Percentiles rank a stretch among this genome's conserved stretches.
phyloP scores from a whole-genome alignment of 345 rosid species.

The Gossypium longicalyx region DNA sequence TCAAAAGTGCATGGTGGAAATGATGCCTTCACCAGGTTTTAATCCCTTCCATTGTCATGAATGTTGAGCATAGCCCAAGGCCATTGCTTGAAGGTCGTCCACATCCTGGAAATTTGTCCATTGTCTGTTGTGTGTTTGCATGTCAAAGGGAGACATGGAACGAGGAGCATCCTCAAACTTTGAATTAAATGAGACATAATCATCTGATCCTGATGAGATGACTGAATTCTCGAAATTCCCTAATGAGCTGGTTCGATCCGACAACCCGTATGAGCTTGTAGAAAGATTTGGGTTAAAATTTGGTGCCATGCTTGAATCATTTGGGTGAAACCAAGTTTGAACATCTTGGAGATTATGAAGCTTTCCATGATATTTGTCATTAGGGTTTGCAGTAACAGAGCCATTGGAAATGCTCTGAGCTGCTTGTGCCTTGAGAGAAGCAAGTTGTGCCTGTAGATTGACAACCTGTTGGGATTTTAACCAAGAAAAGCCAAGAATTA shows the following conservation, averaged over 20 bases:
- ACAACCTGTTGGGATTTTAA: slow-evolving; percentile 53
- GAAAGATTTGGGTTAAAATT: slow-evolving; percentile 14
- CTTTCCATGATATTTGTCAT: slow-evolving; percentile 38
- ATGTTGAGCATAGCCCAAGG: slow-evolving; percentile 51
- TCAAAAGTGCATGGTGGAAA: slow-evolving; percentile 29
- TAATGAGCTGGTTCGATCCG: slow-evolving; percentile 30
- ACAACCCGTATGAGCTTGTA: slow-evolving; percentile 25
- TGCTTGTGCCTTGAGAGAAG: slow-evolving; percentile 78
- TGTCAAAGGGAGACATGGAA: slow-evolving; percentile 38
- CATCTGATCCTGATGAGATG: slow-evolving; percentile 32
- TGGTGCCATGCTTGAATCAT: slow-evolving; percentile 24
- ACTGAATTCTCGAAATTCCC: slow-evolving; percentile 40
- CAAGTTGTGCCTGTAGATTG: slow-evolving; percentile 78
- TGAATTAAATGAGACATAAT: slow-evolving; percentile 32
- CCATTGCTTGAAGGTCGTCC: slow-evolving; percentile 60
- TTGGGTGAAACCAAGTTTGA: slow-evolving; percentile 44
- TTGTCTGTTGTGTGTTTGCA: slow-evolving; percentile 43
- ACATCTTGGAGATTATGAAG: slow-evolving; percentile 41
- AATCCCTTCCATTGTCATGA: slow-evolving; percentile 20
- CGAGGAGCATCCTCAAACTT: slow-evolving; percentile 47
- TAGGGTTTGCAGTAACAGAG: slow-evolving; percentile 57
- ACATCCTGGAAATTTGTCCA: slow-evolving; percentile 50
- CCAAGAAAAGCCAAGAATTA: not conserved
- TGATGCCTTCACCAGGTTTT: slow-evolving; percentile 29
- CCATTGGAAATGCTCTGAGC: slow-evolving; percentile 30